Evolutionary conservation across 345 rosid genomes (phyloP), one percentile per base, ranked within the genome.

Genomic region (Mallotus nudiflorus): DNA sequence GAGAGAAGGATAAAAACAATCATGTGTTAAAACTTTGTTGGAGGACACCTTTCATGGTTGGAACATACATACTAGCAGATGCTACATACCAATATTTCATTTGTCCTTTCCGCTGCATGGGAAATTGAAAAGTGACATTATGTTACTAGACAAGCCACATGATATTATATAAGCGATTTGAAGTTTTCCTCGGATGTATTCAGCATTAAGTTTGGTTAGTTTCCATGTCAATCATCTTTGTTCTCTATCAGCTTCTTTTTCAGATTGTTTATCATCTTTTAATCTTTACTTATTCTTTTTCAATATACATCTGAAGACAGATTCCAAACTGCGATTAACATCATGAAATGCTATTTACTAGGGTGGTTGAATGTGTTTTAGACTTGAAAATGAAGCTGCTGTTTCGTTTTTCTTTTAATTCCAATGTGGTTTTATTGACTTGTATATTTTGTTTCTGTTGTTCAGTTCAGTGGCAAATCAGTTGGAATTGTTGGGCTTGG

Each of bases 401-500:
- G 13, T 27, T 9, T 5, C 3, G 8, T 11, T 29, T 16, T 20
- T 19, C 16, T 48, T 27, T 18, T 31, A 22, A 13, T 11, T 35
- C 5, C 8, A 10, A 13, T 69, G 33, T 46, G 3, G 16, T 19
- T 19, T 45, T 48, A 5, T 31, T 69, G 5, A 33, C 29, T 48
- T 6, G 33, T 46, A 3, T 27, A 12, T 22, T 25, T 31, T 58
- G 61, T 58, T 75, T 58, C 19, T 70, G 62, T 79, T 25, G 71
- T 76, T 55, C 88, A 87, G 89, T 83, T 87, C 68, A 83, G 77
- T 57, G 91, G 88, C 16, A 85, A 87, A 78, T 57, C 87, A 25
- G 76, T 85, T 19, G 90, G 95, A 22, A 87, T 89, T 50, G 55
- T 89, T 24, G 95, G 90, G 22, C 24, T 87, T 70, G 85, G 92